Evolutionary conservation across 345 rosid genomes (phyloP), one percentile per base, ranked within the genome.

Genomic region (Kandelia obovata): DNA sequence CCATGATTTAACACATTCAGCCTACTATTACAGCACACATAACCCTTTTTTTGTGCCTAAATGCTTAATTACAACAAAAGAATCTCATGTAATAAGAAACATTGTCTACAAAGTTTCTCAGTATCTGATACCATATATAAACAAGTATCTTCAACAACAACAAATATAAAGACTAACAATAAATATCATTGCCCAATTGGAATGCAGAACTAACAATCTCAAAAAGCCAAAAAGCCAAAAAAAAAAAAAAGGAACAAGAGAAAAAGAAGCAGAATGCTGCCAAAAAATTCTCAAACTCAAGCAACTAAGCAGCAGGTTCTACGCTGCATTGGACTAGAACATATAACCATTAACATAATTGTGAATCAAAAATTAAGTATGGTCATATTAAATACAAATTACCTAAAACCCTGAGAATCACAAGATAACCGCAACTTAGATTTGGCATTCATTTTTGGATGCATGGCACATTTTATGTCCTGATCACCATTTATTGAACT

Each of bases 341-440:
- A 35, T 26, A 23, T 21, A 51, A 19, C 31, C 5, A 2, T 39
- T 13, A 11, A 58, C 13, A 68, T 26, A 64, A 67, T 0, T 34
- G 10, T 34, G 17, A 59, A 9, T 9, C 25, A 72, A 25, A 35
- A 69, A 19, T 11, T 68, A 6, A 21, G 20, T 62, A 21, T 62
- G 19, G 21, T 61, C 52, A 34, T 15, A 71, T 27, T 43, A 11
- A 43, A 43, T 13, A 43, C 49, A 70, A 66, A 68, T 66, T 80
- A 92, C 99, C 99, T 90, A 87, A 83, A 89, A 69, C 75, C 67
- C 71, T 83, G 92, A 65, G 82, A 77, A 83, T 92, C 96, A 77
- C 86, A 83, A 68, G 91, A 79, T 43, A 43, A 43, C 43, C 85
- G 85, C 75, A 83, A 68, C 90, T 87, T 90, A 61, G 92, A 80